Evolutionary conservation across 2,329 filamentous ascomycete species (phyloP).

Genomic region (Aspergillus tanneri): DNA sequence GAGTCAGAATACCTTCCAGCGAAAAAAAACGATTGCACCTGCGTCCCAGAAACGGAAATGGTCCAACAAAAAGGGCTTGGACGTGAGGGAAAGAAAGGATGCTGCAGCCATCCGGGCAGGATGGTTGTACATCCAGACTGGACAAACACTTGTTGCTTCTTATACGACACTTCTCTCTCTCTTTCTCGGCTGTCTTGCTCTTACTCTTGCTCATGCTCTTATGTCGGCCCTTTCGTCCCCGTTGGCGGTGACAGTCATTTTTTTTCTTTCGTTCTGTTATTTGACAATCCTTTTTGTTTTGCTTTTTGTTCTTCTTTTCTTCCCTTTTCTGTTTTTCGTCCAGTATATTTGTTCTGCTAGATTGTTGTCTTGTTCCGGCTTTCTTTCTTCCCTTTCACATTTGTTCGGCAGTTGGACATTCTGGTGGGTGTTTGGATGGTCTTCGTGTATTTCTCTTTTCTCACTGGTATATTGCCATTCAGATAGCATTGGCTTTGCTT

Average conservation of each 20-base stretch:
- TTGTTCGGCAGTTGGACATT: background rate
- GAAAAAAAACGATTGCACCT: background rate
- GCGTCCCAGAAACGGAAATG: background rate
- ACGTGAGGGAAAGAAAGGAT: slow-evolving; percentile 12
- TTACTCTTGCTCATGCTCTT: slow-evolving; percentile 2
- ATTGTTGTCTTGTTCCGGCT: background rate
- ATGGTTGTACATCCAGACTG: slow-evolving; percentile 23
- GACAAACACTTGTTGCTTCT: slow-evolving; percentile 22
- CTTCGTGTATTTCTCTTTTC: background rate
- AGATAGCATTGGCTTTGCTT: background rate
- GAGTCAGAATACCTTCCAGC: background rate
- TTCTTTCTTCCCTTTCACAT: background rate
- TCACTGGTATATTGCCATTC: background rate
- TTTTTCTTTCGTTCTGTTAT: background rate
- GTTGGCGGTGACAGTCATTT: background rate
- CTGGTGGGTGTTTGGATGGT: no score
- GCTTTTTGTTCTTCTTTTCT: slow-evolving; percentile 1
- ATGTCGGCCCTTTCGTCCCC: background rate
- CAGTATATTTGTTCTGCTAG: background rate
- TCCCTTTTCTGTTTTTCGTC: background rate
- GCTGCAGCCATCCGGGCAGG: slow-evolving; percentile 26
- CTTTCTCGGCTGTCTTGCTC: background rate
- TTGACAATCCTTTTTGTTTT: slow-evolving; percentile 3
- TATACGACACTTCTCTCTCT: slow-evolving; percentile 7
- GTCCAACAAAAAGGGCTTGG: slow-evolving; percentile 8